Evolutionary conservation across 805 yeast genomes (phyloP).

Genomic region (Hanseniaspora clermontiae): DNA sequence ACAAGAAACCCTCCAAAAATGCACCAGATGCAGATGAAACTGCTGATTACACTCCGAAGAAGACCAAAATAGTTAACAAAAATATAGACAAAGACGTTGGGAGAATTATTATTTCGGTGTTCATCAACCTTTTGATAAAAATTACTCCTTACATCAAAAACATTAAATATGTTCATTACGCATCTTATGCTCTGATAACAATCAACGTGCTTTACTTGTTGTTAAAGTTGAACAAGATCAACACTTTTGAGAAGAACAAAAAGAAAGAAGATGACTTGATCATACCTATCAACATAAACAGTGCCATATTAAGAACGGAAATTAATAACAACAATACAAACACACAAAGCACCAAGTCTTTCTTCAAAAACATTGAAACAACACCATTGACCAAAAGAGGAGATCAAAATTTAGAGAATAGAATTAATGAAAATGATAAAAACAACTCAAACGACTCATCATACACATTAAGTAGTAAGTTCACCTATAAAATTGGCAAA

Average conservation of each 20-base stretch:
- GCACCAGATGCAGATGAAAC: neutral
- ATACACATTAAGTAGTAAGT: constrained; percentile 28
- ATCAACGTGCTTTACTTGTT: neutral
- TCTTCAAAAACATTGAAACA: constrained; percentile 6
- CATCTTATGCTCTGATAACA: neutral
- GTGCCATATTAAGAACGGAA: neutral
- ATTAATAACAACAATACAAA: neutral
- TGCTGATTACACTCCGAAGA: neutral
- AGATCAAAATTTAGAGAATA: neutral
- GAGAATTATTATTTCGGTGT: neutral
- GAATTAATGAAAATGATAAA: neutral
- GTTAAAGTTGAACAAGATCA: neutral
- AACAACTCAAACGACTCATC: constrained; percentile 16
- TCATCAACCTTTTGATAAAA: neutral
- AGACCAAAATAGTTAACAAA: neutral
- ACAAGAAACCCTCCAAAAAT: neutral
- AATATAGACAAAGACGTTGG: constrained; percentile 6
- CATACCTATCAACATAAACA: neutral
- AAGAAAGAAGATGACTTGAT: neutral
- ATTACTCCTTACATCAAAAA: neutral
- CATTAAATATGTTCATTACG: neutral
- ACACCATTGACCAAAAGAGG: constrained; percentile 5
- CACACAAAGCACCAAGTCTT: constrained; percentile 4
- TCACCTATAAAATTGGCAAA: constrained; percentile 25
- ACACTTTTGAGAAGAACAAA: neutral